These are phyloP conservation scores for Mayamaea pseudoterrestris DNA, from an alignment of 108 stramenopile genomes.

Conservation along the genomic window DNA sequence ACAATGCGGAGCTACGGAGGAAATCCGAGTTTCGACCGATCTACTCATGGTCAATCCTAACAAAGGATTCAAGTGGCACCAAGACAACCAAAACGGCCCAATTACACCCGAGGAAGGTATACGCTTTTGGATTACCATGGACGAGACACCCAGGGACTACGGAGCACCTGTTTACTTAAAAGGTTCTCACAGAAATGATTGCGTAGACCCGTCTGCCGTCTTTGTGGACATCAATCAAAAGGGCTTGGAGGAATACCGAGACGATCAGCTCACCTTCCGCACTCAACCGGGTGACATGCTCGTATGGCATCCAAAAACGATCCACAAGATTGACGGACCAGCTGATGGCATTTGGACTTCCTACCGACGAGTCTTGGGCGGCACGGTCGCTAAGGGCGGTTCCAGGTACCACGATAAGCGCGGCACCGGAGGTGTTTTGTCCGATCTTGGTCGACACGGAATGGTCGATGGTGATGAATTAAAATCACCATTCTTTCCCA, in stretches of 20 bases:
- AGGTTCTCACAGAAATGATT: constrained; percentile 68
- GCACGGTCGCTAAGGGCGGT: constrained; percentile 71
- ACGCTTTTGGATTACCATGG: constrained; percentile 91
- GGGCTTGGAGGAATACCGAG: constrained; percentile 67
- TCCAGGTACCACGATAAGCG: constrained; percentile 71
- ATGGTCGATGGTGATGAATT: constrained; percentile 54
- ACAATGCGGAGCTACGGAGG: constrained; percentile 72
- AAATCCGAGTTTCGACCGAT: constrained; percentile 81
- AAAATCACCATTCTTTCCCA: constrained; percentile 69
- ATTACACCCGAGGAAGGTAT: constrained; percentile 75
- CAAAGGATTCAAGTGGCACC: constrained; percentile 94
- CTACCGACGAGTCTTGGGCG: constrained; percentile 79
- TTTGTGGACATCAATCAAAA: constrained; percentile 80
- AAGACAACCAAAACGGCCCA: constrained; percentile 92
- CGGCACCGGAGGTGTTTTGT: constrained; percentile 75
- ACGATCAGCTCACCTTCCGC: constrained; percentile 55
- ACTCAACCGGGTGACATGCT: constrained; percentile 88
- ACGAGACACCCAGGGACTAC: constrained; percentile 81
- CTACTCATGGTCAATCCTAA: constrained; percentile 92
- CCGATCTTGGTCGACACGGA: constrained; percentile 77
- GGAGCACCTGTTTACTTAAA: constrained; percentile 89
- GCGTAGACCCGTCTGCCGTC: constrained; percentile 64
- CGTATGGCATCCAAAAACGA: constrained; percentile 85
- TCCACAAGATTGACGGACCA: constrained; percentile 91
- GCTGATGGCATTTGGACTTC: constrained; percentile 80